A percentile compares a stretch with the other conserved stretches of the same genome.
Conservation (phyloP, 768 basidiomycete genomes). For the Trametes elegans region DNA sequence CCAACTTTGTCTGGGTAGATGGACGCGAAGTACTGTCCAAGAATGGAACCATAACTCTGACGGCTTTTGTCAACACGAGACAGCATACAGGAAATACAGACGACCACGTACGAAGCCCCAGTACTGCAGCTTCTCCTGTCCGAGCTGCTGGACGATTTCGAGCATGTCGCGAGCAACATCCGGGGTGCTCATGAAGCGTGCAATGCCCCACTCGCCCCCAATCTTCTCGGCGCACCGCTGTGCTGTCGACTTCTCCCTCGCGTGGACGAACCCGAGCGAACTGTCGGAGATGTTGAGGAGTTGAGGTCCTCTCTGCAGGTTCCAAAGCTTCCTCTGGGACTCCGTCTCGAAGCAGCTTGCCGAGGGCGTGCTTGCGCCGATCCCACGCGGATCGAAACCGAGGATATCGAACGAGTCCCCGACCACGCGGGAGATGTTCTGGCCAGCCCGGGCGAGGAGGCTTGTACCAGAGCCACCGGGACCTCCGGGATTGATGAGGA, state of each 20-base stretch:
- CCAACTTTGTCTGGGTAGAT: conserved; percentile 35
- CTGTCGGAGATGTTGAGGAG: conserved; percentile 17
- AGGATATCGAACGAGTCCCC: conserved; percentile 21
- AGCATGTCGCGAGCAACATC: conserved; percentile 33
- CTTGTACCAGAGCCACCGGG: conserved; percentile 19
- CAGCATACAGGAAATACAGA: too few species aligned
- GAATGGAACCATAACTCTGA: conserved; percentile 20
- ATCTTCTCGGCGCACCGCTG: conserved; percentile 14
- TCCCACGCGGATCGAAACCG: conserved; percentile 24
- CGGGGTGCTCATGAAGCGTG: conserved; percentile 28
- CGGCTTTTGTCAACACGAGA: too few species aligned
- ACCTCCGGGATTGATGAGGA: conserved; percentile 21
- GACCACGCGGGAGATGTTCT: conserved; percentile 15
- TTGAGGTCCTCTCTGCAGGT: conserved; percentile 6
- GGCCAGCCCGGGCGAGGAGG: conserved; percentile 5
- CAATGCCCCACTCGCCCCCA: conserved; percentile 21
- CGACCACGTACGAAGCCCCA: conserved; percentile 31
- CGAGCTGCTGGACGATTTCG: conserved; percentile 28
- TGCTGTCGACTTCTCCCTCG: conserved; percentile 6
- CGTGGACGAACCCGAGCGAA: neutral
- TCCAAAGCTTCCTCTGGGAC: conserved; percentile 12
- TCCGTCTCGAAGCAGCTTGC: conserved; percentile 16
- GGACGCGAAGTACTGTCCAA: conserved; percentile 28
- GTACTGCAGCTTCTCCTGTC: conserved; percentile 30
- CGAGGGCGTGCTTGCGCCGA: conserved; percentile 21